Base-by-base conservation (phyloP, 208 protist genomes). In the Leishmania tropica region DNA sequence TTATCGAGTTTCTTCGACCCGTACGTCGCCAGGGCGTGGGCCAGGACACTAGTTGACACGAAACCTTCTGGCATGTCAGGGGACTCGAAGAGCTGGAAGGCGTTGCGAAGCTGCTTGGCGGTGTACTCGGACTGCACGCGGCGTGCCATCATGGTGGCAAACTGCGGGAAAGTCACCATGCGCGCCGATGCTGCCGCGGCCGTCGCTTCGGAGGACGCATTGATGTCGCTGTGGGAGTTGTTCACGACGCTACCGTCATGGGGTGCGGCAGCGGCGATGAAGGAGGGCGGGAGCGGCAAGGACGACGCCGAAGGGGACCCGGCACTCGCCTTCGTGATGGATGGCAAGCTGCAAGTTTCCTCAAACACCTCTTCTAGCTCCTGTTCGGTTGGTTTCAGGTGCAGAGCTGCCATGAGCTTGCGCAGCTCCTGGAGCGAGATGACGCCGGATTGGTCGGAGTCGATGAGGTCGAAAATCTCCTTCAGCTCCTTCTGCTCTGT, bases 401-500 rank as follows among this genome's bases (percentile, higher is more conserved):
- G 90, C 28, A 99, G 85, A 6, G 93, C 93, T 13, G 93, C 81
- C 94, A 99, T 96, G 17, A 99, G 89, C 75, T 93, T 94, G 56
- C 89, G 86, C 47, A 99, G 79, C 78, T 99, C 95, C 17, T 92
- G 76, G 45, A 87, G 79, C 2, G 88, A 93, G 70, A 99, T 98
- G 65, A 83, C 76, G 42, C 93, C 94, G 71, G 67, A 86, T 40
- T 89, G 87, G n/a, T 97, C 89, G 13, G 94, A 83, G 82, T 98
- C 95, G 24, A 98, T 92, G 21, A 99, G 91, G 80, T 96, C 88
- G 81, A 99, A 99, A 78, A 98, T 98, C 83, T 99, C 97, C 48
- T 94, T 94, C 76, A 98, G 97, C 86, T 98, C 95, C 37, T 88
- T 79, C 47, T 95, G 58, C 76, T 97, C 93, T 83, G 91, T 89